Conservation (phyloP, 345 rosid species). For the Boechera retrofracta region DNA sequence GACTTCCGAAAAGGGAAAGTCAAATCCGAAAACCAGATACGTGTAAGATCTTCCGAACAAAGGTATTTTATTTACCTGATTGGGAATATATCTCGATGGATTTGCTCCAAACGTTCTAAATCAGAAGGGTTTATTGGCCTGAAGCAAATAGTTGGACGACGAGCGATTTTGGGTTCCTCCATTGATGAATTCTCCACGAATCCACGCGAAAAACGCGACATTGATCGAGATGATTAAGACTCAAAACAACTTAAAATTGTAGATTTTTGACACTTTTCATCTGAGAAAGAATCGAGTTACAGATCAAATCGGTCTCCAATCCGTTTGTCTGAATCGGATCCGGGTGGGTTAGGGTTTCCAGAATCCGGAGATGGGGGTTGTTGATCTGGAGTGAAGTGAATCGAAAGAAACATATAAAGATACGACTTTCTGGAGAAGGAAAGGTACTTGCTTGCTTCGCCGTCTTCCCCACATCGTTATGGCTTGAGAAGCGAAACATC, state of each 20-base stretch:
- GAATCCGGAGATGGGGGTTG: conserved; percentile 20
- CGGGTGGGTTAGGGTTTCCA: conserved; percentile 14
- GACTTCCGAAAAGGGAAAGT: conserved; percentile 24
- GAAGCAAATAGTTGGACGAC: conserved; percentile 68
- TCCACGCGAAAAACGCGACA: conserved; percentile 53
- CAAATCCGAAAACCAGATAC: conserved; percentile 30
- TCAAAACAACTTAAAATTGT: conserved; percentile 20
- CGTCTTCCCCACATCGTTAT: conserved; percentile 3
- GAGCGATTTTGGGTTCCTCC: conserved; percentile 54
- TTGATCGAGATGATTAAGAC: conserved; percentile 7
- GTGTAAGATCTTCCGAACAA: neutral
- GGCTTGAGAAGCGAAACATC: conserved; percentile 30
- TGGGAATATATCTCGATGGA: conserved; percentile 82
- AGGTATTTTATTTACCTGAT: conserved; percentile 56
- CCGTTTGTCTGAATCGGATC: conserved; percentile 23
- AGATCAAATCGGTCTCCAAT: conserved; percentile 23
- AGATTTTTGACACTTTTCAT: conserved; percentile 18
- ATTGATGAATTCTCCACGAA: conserved; percentile 53
- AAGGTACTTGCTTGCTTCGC: conserved; percentile 16
- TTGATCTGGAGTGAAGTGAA: conserved; percentile 13
- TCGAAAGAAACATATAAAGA: conserved; percentile 10
- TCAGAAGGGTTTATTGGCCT: conserved; percentile 79
- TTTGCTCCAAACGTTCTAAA: conserved; percentile 69
- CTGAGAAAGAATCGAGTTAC: neutral
- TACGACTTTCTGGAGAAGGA: conserved; percentile 31